Percentiles rank a stretch among this genome's conserved stretches.
Evolutionary conservation across 1,284 basidiomycete species (phyloP).

Genomic region (Coniferiporia sulphurascens): DNA sequence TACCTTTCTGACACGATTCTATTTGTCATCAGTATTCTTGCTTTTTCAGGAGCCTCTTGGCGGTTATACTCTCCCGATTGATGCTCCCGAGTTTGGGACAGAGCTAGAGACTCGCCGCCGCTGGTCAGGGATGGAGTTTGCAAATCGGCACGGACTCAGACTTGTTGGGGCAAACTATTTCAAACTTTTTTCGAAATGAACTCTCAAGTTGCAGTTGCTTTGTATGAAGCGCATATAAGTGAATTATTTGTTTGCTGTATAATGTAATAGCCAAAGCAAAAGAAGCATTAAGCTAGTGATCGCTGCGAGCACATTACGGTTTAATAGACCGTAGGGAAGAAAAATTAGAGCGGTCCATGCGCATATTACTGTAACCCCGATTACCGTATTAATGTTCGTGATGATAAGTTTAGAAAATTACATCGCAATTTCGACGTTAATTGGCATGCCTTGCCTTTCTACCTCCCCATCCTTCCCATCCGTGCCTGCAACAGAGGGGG

Average conservation of each 20-base stretch:
- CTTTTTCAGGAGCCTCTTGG: constrained; percentile 53
- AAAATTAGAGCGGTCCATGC: too few species aligned
- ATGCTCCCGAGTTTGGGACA: constrained; percentile 43
- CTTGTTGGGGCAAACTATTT: constrained; percentile 60
- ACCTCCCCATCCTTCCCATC: background rate
- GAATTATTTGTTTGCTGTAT: background rate
- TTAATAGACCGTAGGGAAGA: too few species aligned
- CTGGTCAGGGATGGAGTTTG: constrained; percentile 54
- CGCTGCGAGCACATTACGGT: too few species aligned
- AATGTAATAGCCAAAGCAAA: background rate
- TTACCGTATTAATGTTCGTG: too few species aligned
- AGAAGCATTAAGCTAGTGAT: background rate
- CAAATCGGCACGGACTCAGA: constrained; percentile 45
- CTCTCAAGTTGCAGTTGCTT: background rate
- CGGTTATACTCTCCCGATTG: constrained; percentile 38
- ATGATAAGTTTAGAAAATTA: background rate
- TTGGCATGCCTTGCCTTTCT: constrained; percentile 5
- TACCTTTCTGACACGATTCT: background rate
- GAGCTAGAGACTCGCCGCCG: constrained; percentile 42
- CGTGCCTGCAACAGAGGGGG: background rate
- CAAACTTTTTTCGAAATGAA: constrained; percentile 18
- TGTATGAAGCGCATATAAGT: constrained; percentile 13
- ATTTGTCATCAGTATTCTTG: constrained; percentile 44
- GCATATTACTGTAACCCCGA: too few species aligned
- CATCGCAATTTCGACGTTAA: background rate